These are phyloP conservation scores for Strobilomyces echinocephalus DNA, from an alignment of 768 basidiomycete genomes.

Conservation along the genomic window DNA sequence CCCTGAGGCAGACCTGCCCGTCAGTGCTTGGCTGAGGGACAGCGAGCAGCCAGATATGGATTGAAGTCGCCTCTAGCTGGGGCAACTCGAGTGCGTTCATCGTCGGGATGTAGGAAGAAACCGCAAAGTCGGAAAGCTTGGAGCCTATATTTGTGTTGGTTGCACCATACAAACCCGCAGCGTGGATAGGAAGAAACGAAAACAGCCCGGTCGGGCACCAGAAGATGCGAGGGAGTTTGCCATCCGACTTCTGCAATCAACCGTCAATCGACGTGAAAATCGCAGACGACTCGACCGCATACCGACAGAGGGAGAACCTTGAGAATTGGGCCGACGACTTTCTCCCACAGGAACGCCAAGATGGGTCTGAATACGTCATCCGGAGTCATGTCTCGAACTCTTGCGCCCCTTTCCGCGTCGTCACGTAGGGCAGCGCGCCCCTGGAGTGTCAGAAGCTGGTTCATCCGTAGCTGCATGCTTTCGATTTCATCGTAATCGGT, in stretches of 20 bases:
- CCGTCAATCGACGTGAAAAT: not conserved
- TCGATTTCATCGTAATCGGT: not conserved
- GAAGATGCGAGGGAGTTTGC: not conserved
- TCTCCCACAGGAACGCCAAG: not conserved
- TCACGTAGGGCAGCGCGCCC: not conserved
- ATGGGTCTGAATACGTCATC: not conserved
- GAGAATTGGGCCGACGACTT: not conserved
- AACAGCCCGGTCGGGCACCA: too few species aligned
- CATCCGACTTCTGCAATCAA: not conserved
- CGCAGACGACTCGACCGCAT: not conserved
- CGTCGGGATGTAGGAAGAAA: too few species aligned
- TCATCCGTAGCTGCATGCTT: not conserved
- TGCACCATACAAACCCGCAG: not conserved
- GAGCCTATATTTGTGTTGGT: too few species aligned
- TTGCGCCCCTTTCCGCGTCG: not conserved
- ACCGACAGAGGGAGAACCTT: not conserved
- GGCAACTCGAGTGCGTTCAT: too few species aligned
- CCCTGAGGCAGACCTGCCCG: too few species aligned
- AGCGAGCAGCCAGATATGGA: too few species aligned
- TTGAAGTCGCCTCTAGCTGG: too few species aligned
- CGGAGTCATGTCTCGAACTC: not conserved
- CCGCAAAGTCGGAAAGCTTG: too few species aligned
- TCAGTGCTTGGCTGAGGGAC: too few species aligned
- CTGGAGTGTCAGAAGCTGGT: not conserved
- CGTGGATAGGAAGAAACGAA: not conserved